phyloP scores from a whole-genome alignment of 345 rosid genomes.

The Euphorbia pulcherrima region DNA sequence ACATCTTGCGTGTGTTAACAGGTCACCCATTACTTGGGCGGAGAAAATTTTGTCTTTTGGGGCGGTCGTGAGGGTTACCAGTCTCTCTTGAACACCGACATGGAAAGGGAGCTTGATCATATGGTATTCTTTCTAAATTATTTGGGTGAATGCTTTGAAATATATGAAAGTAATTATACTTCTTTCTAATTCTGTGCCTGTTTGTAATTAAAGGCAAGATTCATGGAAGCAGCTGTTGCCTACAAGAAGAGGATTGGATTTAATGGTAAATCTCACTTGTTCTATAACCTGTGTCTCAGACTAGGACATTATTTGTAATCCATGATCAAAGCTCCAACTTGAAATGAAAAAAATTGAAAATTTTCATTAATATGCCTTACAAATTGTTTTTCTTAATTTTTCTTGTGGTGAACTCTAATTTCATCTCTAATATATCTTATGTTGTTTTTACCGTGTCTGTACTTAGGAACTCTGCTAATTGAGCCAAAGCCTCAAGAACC shows the following conservation, averaged over 20 bases:
- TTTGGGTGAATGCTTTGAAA: background rate
- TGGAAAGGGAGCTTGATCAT: slow-evolving; percentile 93
- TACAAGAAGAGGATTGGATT: slow-evolving; percentile 97
- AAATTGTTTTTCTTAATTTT: background rate
- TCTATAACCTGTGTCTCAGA: background rate
- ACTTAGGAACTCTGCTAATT: slow-evolving; percentile 70
- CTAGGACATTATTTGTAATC: background rate
- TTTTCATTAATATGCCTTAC: background rate
- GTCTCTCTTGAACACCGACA: slow-evolving; percentile 84
- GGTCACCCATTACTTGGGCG: slow-evolving; percentile 92
- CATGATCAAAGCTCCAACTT: slow-evolving; percentile 1
- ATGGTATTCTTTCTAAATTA: slow-evolving; percentile 35
- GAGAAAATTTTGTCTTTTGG: slow-evolving; percentile 98
- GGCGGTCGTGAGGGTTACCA: slow-evolving; percentile 99
- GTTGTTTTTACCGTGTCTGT: background rate
- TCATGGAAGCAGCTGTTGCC: slow-evolving; percentile 76
- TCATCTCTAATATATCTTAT: background rate
- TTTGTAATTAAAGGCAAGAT: slow-evolving; percentile 52
- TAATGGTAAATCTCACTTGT: slow-evolving; percentile 46
- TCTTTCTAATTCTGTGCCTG: background rate
- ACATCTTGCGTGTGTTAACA: slow-evolving; percentile 18
- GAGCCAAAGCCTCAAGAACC: slow-evolving; percentile 99
- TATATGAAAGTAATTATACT: background rate
- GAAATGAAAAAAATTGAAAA: background rate
- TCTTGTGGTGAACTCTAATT: background rate